A percentile compares a stretch with the other conserved stretches of the same genome.
Conservation (phyloP, 2,329 filamentous ascomycete species). For the Ophiostoma australiae region DNA sequence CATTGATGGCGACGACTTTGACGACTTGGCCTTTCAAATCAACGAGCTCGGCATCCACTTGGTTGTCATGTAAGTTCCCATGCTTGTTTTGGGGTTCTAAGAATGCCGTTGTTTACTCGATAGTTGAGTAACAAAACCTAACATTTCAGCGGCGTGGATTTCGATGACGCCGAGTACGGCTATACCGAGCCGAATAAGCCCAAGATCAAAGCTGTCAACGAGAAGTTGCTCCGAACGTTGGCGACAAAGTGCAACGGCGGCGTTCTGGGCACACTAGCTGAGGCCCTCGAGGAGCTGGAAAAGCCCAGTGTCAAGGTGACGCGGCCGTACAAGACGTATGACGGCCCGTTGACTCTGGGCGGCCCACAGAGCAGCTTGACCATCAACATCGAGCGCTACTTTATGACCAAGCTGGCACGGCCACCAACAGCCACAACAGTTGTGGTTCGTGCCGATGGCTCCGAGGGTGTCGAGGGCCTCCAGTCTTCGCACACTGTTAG, state of each 20-base stretch:
- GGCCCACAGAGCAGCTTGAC: conserved; percentile 67
- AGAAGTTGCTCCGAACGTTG: conserved; percentile 60
- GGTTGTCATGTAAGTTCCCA: conserved; percentile 62
- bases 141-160: conserved; percentile 70
- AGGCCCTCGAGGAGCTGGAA: conserved; percentile 75
- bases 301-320: conserved; percentile 70
- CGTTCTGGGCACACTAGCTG: conserved; percentile 74
- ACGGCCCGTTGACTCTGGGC: conserved; percentile 74
- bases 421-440: conserved; percentile 74
- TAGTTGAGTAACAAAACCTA: conserved; percentile 3
- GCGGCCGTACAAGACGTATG: conserved; percentile 73
- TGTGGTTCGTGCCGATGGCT: conserved; percentile 51
- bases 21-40: conserved; percentile 66
- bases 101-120: background rate
- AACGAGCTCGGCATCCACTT: conserved; percentile 73
- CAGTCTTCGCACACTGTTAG: conserved; percentile 51
- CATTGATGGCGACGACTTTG: conserved; percentile 67
- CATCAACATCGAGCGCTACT: conserved; percentile 88
- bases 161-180: conserved; percentile 84
- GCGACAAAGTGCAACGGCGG: conserved; percentile 63
- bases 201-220: conserved; percentile 58
- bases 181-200: conserved; percentile 89
- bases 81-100: conserved; percentile 48
- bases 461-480: conserved; percentile 41
- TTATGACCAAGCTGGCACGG: conserved; percentile 72